Base-by-base conservation (phyloP, 257 asterid genomes). In the Haberlea rhodopensis region DNA sequence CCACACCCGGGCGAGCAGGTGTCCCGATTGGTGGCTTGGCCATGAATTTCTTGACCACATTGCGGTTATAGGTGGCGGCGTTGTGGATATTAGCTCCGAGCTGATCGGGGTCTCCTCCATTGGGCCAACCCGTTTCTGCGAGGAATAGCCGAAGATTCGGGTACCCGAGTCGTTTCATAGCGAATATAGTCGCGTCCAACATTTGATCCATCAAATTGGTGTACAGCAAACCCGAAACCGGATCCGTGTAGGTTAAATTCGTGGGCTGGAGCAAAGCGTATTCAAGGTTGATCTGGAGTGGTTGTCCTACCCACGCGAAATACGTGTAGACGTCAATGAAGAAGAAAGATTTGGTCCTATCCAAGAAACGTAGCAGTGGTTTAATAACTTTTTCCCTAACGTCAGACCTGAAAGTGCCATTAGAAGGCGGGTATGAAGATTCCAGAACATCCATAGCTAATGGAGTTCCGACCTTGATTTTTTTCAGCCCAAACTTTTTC, bases 61-160 rank as follows among this genome's bases (percentile, higher is more conserved):
- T n/a, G n/a, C n/a, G n/a, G n/a, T n/a, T n/a, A n/a, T n/a, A n/a
- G n/a, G n/a, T n/a, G n/a, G n/a, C n/a, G n/a, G n/a, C n/a, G n/a
- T n/a, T n/a, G n/a, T n/a, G n/a, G n/a, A n/a, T n/a, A n/a, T 73
- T 91, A 0, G 83, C 91, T 7, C 98, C 96, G 55, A 84, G 82
- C 71, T 89, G 95, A 46, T 77, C 92, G 13, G 75, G 62, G 45
- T 81, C 92, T 1, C 96, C 89, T 19, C 82, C 86, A 60, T 75
- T 91, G 57, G 96, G 96, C 96, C 98, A 91, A 53, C 98, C 96
- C 16, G 96, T 91, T 70, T 91, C 98, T 3, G 95, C 98, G 0
- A 91, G 10, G 60, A 87, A 87, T n/a, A 91, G 11, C 1, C 96
- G 86, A 64, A 82, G 52, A 55, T 89, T 59, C 37, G 96, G 89